Evolutionary conservation across 139 green algal species (phyloP).

Genomic region (Chlorella ohadii): DNA sequence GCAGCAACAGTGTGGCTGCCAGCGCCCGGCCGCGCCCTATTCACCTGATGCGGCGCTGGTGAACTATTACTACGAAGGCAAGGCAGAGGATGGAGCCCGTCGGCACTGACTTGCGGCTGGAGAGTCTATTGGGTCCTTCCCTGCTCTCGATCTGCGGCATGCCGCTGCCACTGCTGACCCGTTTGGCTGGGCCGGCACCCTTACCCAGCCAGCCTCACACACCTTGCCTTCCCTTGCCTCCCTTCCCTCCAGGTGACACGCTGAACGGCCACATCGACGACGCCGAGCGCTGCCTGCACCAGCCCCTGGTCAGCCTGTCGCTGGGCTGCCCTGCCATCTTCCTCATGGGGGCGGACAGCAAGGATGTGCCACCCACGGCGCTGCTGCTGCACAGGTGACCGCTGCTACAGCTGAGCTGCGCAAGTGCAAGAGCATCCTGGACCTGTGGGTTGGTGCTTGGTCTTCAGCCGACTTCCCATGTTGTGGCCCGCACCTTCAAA

Average conservation of each 20-base stretch:
- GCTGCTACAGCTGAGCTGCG: too few relatives aligned
- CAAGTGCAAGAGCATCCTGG: too few relatives aligned
- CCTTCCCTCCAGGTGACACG: constrained; percentile 63
- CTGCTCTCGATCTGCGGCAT: too few relatives aligned
- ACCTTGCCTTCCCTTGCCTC: background rate
- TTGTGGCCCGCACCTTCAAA: too few relatives aligned
- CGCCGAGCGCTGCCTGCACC: constrained; percentile 76
- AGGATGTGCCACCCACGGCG: constrained; percentile 65
- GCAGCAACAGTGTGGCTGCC: background rate
- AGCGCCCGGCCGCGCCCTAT: constrained; percentile 41
- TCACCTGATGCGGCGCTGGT: constrained; percentile 85
- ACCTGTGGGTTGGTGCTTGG: too few relatives aligned
- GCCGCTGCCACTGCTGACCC: too few relatives aligned
- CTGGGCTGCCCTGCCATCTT: constrained; percentile 89
- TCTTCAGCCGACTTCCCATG: too few relatives aligned
- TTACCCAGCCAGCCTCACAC: too few relatives aligned
- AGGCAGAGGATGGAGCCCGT: background rate
- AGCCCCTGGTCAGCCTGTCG: constrained; percentile 88
- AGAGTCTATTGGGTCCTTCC: too few relatives aligned
- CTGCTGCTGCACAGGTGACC: constrained; percentile 67
- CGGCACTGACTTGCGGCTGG: too few relatives aligned
- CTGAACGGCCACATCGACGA: constrained; percentile 90
- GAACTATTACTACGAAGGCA: constrained; percentile 84
- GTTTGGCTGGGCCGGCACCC: too few relatives aligned
- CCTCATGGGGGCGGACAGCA: constrained; percentile 78